These are phyloP conservation scores for Rosellinia necatrix DNA, from an alignment of 2,329 filamentous ascomycete genomes.

Conservation along the genomic window DNA sequence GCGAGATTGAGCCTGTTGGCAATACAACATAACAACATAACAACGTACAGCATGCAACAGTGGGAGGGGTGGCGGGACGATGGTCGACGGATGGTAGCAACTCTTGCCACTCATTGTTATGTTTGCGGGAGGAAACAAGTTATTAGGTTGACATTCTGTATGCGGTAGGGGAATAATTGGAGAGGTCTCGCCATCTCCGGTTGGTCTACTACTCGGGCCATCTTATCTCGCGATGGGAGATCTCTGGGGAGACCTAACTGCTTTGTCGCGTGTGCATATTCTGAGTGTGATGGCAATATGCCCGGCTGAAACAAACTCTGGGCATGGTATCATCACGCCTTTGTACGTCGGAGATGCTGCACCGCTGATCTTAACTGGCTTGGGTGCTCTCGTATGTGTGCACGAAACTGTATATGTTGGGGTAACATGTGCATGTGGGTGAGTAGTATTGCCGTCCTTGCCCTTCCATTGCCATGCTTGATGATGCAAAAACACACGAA, in stretches of 20 bases:
- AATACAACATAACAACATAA: neutral
- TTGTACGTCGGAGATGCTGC: constrained; percentile 18
- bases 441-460: constrained; percentile 19
- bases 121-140: too few relatives aligned
- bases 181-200: too few relatives aligned
- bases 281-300: constrained; percentile 1
- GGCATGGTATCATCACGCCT: constrained; percentile 13
- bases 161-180: neutral
- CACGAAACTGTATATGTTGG: constrained; percentile 9
- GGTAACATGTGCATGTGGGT: constrained; percentile 20
- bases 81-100: too few relatives aligned
- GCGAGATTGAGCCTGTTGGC: constrained; percentile 7
- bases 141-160: too few relatives aligned
- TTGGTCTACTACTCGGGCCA: neutral
- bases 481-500: constrained; percentile 13
- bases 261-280: constrained; percentile 1
- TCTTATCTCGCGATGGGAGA: constrained; percentile 5
- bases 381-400: constrained; percentile 9
- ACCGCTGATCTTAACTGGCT: constrained; percentile 27
- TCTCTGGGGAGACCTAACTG: too few relatives aligned
- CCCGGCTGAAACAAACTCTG: constrained; percentile 27
- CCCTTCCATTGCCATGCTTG: constrained; percentile 12
- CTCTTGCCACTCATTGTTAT: constrained; percentile 7
- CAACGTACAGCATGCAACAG: neutral
- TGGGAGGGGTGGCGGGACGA: too few relatives aligned